Evolutionary conservation across 2,329 filamentous ascomycete genomes (phyloP), one percentile per base, ranked within the genome.

Genomic region (Mycosphaerella arachidis): DNA sequence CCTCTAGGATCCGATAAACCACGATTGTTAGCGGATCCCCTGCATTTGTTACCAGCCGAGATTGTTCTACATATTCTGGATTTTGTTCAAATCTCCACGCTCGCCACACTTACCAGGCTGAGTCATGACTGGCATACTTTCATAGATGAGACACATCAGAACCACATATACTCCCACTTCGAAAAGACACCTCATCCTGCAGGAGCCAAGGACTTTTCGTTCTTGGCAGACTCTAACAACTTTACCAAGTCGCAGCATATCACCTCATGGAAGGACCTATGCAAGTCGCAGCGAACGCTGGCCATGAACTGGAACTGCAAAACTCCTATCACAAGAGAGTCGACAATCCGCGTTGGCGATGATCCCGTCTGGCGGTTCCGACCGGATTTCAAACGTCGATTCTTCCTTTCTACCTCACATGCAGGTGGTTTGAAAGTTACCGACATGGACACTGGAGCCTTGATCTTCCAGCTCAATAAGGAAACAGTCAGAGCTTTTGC

Each of bases 281-380:
- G 78, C 68, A 74, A 73, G 59, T 73, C 75, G 4, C 74, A 76
- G 66, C 73, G 70, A 0, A 63, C 77, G 16, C 71, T 81, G 16
- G 59, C 67, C 10, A 67, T 68, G 46, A 78, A 77, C 37, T 80
- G 77, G 78, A 66, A 67, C 16, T 56, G 65, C 4, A 57, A 64
- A 8, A 62, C 59, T 1, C 78, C 77, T 0, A 61, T 70, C 4
- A 74, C 70, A 13, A 71, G 70, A 24, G 77, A 79, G 53, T 74
- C 72, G 2, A 71, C 77, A 27, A 64, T 79, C 18, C 75, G 79
- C 53, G 68, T 78, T 29, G 74, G 74, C 48, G 73, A 73, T 48
- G 69, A 75, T 55, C 74, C 75, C 0, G 70, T 80, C 35, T 81
- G 78, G 78, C 73, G 78, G 1, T 80, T 80, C 63, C 72, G 74